Evolutionary conservation across 768 basidiomycete genomes (phyloP).

Genomic region (Tricholoma flavovirens): DNA sequence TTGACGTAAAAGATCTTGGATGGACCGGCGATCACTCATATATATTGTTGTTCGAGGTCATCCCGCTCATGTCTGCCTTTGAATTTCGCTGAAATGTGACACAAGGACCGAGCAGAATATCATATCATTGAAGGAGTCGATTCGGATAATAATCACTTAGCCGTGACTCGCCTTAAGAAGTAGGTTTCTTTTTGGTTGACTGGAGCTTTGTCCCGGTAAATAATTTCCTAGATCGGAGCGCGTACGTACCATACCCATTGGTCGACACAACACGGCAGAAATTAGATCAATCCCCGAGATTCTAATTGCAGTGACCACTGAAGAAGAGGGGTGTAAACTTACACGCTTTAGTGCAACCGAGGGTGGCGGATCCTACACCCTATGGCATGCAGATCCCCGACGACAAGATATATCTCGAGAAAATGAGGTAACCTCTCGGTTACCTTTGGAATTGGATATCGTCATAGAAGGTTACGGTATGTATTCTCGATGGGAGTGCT

Average conservation of each 20-base stretch:
- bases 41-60: constrained; percentile 35
- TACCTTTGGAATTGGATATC: constrained; percentile 52
- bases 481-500: constrained; percentile 14
- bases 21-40: constrained; percentile 38
- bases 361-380: constrained; percentile 3
- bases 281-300: constrained; percentile 18
- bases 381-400: constrained; percentile 23
- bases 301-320: constrained; percentile 10
- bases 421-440: constrained; percentile 29
- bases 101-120: constrained; percentile 35
- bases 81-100: background rate
- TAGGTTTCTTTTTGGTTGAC: background rate
- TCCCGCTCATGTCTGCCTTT: background rate
- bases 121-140: constrained; percentile 30
- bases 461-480: constrained; percentile 64
- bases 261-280: constrained; percentile 15
- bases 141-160: constrained; percentile 27
- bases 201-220: background rate
- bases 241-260: constrained; percentile 14
- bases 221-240: constrained; percentile 7
- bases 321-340: constrained; percentile 10
- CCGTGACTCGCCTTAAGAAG: constrained; percentile 7
- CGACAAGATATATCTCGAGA: background rate
- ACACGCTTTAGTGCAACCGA: constrained; percentile 4
- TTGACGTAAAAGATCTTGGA: constrained; percentile 23